These are phyloP conservation scores for Nakazawaea holstii DNA, from an alignment of 805 yeast genomes.

Conservation along the genomic window DNA sequence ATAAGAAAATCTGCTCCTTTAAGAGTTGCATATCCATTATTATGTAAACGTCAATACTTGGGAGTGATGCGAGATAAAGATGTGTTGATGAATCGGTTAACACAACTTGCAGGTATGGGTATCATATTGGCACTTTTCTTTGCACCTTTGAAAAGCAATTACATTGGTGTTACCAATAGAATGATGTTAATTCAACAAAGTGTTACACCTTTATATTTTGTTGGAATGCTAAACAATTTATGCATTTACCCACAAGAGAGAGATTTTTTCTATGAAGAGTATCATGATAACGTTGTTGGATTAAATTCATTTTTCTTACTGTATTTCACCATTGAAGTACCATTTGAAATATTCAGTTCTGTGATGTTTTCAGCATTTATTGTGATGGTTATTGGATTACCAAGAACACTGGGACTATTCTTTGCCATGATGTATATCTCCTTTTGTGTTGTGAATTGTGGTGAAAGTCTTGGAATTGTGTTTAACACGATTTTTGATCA, in stretches of 20 bases:
- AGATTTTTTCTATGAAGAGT: constrained; percentile 73
- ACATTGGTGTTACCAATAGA: constrained; percentile 49
- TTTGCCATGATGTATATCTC: constrained; percentile 57
- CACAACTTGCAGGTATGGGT: constrained; percentile 54
- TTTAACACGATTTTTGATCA: constrained; percentile 70
- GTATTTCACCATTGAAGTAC: constrained; percentile 60
- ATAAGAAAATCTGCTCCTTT: constrained; percentile 19
- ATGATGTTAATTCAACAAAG: constrained; percentile 75
- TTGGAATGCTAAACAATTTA: constrained; percentile 75
- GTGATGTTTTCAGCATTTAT: constrained; percentile 54
- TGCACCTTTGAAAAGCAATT: constrained; percentile 40
- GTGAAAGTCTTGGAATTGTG: constrained; percentile 80
- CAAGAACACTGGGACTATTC: constrained; percentile 59
- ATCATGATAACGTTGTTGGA: constrained; percentile 66
- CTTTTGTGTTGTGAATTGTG: constrained; percentile 57
- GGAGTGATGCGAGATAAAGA: constrained; percentile 39
- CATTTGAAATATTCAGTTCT: constrained; percentile 58
- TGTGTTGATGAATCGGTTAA: constrained; percentile 49
- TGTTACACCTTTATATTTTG: constrained; percentile 63
- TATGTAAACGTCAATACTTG: constrained; percentile 26
- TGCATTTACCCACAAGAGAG: constrained; percentile 72
- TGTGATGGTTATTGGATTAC: constrained; percentile 70
- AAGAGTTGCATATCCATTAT: constrained; percentile 22
- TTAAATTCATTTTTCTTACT: constrained; percentile 55
- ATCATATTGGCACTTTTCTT: constrained; percentile 57